These are phyloP conservation scores for Xylaria nigripes DNA, from an alignment of 495 filamentous ascomycete genomes.

Conservation along the genomic window DNA sequence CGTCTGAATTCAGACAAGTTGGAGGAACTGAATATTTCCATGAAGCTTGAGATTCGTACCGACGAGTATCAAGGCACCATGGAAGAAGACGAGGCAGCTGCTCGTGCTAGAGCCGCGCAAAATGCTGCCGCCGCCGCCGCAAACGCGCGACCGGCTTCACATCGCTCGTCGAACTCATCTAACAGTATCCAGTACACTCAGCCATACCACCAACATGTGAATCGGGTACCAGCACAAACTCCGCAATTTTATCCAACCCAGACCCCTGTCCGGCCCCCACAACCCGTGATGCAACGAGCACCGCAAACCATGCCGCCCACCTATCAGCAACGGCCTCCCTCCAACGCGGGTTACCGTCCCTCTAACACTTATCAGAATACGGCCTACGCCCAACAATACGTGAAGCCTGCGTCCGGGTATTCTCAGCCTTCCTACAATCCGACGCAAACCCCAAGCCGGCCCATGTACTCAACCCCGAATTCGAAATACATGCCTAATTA, in stretches of 20 bases:
- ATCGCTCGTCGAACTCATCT: constrained; percentile 34
- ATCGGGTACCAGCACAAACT: constrained; percentile 31
- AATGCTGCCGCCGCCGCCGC: constrained; percentile 19
- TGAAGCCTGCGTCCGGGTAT: constrained; percentile 21
- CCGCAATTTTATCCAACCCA: constrained; percentile 34
- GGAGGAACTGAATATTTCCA: constrained; percentile 71
- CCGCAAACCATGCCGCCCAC: constrained; percentile 22
- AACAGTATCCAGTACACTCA: constrained; percentile 28
- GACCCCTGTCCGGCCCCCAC: constrained; percentile 32
- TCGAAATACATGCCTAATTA: constrained; percentile 31
- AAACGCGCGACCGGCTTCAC: constrained; percentile 28
- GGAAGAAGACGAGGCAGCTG: constrained; percentile 69
- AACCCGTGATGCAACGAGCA: constrained; percentile 18
- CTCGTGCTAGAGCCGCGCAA: constrained; percentile 31
- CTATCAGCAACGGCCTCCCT: constrained; percentile 25
- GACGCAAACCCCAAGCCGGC: constrained; percentile 23
- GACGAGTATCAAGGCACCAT: constrained; percentile 70
- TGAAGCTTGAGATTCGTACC: constrained; percentile 63
- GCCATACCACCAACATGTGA: constrained; percentile 26
- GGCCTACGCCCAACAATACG: constrained; percentile 27
- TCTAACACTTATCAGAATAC: constrained; percentile 20
- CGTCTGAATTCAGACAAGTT: constrained; percentile 80
- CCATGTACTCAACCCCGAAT: constrained; percentile 21
- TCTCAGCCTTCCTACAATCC: constrained; percentile 25
- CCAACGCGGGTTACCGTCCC: constrained; percentile 21